Conservation (phyloP, 352 stramenopile genomes). For the Phytophthora uliginosa region DNA sequence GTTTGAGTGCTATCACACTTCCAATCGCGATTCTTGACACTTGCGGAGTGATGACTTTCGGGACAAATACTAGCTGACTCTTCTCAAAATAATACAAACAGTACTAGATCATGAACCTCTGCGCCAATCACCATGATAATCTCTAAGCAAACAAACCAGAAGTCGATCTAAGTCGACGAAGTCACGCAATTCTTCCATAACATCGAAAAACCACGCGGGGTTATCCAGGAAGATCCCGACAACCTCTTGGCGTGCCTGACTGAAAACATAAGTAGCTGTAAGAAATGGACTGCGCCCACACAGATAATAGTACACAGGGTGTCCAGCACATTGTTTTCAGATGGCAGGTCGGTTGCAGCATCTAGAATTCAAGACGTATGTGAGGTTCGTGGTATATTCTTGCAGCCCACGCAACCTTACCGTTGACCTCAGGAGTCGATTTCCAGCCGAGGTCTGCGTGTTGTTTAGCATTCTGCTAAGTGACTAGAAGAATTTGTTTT, state of each 20-base stretch:
- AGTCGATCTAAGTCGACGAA: constrained; percentile 83
- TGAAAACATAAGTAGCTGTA: constrained; percentile 27
- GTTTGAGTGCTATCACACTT: constrained; percentile 89
- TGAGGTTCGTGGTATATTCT: not conserved
- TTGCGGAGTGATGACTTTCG: constrained; percentile 78
- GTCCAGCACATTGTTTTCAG: constrained; percentile 81
- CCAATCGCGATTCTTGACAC: constrained; percentile 77
- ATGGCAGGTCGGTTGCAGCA: constrained; percentile 81
- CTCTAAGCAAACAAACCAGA: constrained; percentile 47
- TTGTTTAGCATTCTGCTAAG: constrained; percentile 84
- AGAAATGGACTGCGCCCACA: not conserved
- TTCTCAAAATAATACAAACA: constrained; percentile 24
- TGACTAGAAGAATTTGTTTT: constrained; percentile 48
- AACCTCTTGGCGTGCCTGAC: constrained; percentile 75
- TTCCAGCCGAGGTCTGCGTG: constrained; percentile 80
- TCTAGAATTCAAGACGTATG: constrained; percentile 44
- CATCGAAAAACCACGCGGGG: constrained; percentile 85
- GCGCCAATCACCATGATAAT: not conserved
- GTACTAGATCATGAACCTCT: constrained; percentile 1
- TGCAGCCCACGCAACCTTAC: constrained; percentile 34
- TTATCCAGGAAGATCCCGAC: constrained; percentile 83
- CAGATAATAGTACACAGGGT: not conserved
- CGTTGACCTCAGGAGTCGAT: constrained; percentile 80
- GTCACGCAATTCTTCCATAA: constrained; percentile 75
- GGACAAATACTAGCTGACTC: constrained; percentile 82